Evolutionary conservation across 2,329 filamentous ascomycete species (phyloP), one percentile per base, ranked within the genome.

Genomic region (Plectosphaerella sp.): DNA sequence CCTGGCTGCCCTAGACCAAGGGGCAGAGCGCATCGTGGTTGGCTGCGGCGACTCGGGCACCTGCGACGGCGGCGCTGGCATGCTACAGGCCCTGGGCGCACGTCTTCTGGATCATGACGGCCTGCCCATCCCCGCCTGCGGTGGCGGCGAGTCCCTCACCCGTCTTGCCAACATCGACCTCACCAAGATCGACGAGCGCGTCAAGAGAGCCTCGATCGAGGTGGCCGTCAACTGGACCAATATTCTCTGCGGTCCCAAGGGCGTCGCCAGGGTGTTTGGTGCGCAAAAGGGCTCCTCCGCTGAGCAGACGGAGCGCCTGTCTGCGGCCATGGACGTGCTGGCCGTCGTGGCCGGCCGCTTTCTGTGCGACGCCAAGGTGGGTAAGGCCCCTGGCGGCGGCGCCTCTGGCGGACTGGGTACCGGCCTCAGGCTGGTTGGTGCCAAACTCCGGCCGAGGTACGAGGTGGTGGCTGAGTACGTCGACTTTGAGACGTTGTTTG

Each of bases 21-120:
- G 76, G 2, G 73, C 68, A 9, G 64, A 64, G 9, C 69, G 69
- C 8, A 74, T 80, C 46, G 64, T 80, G 8, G 61, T 80, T 20
- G 78, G 77, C 1, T 80, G 77, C 57, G 77, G 77, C 36, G 77
- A 80, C 58, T 80, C 77, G 3, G 78, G 76, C 5, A 80, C 76
- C 5, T 78, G 75, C 37, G 77, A 80, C 53, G 77, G 75, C 7
- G 78, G 77, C 14, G 72, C 73, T 1, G 77, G 77, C 14, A 79
- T 80, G 76, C 71, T 78, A 9, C 77, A 80, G 55, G 77, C 77
- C 2, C 68, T 80, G 6, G 77, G 77, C 5, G 76, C 67, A 3
- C 66, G 67, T 2, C 65, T 80, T 15, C 54, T 75, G 12, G 71
- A 75, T 52, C 47, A 48, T 3, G 54, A 70, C 22, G 73, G 71